Percentiles rank a stretch among this genome's conserved stretches.
phyloP scores from a whole-genome alignment of 139 green algal genomes.

The Deuterostichococcus epilithicus region DNA sequence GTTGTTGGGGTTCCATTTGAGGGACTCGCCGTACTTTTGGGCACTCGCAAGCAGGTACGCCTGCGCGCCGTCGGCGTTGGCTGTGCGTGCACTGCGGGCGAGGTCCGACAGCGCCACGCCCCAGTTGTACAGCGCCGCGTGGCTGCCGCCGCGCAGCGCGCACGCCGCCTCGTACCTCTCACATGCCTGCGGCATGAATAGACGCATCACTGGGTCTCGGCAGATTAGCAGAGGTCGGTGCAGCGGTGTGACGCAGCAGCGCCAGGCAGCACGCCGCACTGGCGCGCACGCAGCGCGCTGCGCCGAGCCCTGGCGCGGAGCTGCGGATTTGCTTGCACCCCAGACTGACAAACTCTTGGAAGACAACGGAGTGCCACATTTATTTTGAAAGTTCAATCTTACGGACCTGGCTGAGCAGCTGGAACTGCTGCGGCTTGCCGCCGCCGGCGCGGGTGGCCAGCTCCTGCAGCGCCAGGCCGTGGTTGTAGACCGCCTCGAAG shows the following conservation, averaged over 20 bases:
- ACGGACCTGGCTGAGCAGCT: slow-evolving; percentile 31
- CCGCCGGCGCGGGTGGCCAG: slow-evolving; percentile 25
- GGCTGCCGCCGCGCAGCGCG: slow-evolving; percentile 21
- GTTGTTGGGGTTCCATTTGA: slow-evolving; percentile 54
- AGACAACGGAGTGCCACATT: no score
- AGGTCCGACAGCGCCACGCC: slow-evolving; percentile 72
- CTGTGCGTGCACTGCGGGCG: no score
- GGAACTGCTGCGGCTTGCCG: slow-evolving; percentile 20
- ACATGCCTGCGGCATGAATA: slow-evolving; percentile 44
- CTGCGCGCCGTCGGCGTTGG: neutral
- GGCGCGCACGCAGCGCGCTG: no score
- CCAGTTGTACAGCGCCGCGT: slow-evolving; percentile 71
- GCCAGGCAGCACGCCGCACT: no score
- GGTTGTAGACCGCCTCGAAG: slow-evolving; percentile 63
- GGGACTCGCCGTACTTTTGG: slow-evolving; percentile 60
- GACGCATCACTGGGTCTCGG: no score
- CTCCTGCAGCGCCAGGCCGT: slow-evolving; percentile 69
- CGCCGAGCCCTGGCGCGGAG: no score
- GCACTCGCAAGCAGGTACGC: slow-evolving; percentile 40
- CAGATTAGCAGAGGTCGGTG: no score
- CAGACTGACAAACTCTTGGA: no score
- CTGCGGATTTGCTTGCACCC: no score
- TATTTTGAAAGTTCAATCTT: neutral
- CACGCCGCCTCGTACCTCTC: slow-evolving; percentile 45
- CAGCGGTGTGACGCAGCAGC: no score